Evolutionary conservation across 1,139 yeast species (phyloP).

Genomic region (Geotrichum phurueaensis): DNA sequence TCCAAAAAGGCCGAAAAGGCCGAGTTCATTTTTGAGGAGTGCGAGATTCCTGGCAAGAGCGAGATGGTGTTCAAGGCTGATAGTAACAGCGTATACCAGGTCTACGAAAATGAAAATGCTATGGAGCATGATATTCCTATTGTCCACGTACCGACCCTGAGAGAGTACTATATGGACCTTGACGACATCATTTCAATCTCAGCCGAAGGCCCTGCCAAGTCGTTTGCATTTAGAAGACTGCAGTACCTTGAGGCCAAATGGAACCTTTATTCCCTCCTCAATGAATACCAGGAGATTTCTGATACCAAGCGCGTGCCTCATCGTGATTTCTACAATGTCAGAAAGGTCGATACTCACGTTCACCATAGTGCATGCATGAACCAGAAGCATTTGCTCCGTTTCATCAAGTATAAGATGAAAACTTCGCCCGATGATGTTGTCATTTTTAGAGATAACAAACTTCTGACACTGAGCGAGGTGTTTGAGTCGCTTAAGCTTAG

Average conservation of each 20-base stretch:
- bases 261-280: conserved; percentile 80
- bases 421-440: conserved; percentile 82
- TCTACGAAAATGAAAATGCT: conserved; percentile 40
- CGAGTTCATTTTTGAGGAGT: conserved; percentile 55
- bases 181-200: conserved; percentile 65
- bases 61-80: conserved; percentile 48
- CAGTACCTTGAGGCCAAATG: conserved; percentile 95
- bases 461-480: conserved; percentile 80
- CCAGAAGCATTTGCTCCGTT: conserved; percentile 90
- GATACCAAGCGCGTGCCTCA: conserved; percentile 83
- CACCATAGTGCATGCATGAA: conserved; percentile 99
- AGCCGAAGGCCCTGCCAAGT: conserved; percentile 95
- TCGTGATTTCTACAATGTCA: conserved; percentile 93
- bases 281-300: conserved; percentile 88
- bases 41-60: conserved; percentile 61
- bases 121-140: conserved; percentile 36
- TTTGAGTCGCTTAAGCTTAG: conserved; percentile 84
- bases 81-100: conserved; percentile 64
- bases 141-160: conserved; percentile 65
- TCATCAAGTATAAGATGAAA: conserved; percentile 83
- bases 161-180: conserved; percentile 78
- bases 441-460: conserved; percentile 85
- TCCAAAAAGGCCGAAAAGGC: conserved; percentile 32
- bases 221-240: conserved; percentile 89
- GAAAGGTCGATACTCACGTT: conserved; percentile 98